phyloP scores from a whole-genome alignment of 106 monocot genomes.

The Dendrobium officinale region DNA sequence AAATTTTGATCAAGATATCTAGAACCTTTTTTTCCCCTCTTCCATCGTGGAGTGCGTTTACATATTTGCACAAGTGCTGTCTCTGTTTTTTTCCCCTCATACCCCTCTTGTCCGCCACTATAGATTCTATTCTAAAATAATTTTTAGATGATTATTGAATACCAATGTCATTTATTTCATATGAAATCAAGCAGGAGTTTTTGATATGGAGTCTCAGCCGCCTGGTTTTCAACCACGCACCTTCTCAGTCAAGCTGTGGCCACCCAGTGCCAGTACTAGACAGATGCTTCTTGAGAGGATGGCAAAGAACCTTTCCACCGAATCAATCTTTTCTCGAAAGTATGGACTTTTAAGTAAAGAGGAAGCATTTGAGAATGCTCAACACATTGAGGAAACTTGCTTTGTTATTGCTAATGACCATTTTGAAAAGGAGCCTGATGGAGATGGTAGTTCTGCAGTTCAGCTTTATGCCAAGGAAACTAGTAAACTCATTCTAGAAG shows the following conservation, averaged over 20 bases:
- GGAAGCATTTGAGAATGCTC: constrained; percentile 68
- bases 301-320: constrained; percentile 71
- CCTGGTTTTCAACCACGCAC: constrained; percentile 32
- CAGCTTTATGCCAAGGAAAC: constrained; percentile 95
- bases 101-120: no score
- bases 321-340: constrained; percentile 81
- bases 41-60: no score
- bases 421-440: constrained; percentile 72
- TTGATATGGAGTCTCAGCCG: constrained; percentile 28
- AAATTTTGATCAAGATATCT: no score
- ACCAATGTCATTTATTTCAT: background rate
- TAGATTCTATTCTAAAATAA: no score
- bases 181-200: no score
- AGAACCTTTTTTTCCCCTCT: no score
- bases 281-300: constrained; percentile 72
- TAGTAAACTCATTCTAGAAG: constrained; percentile 79
- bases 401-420: constrained; percentile 60
- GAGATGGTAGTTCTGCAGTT: constrained; percentile 94
- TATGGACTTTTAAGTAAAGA: constrained; percentile 65
- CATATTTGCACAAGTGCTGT: no score
- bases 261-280: constrained; percentile 73
- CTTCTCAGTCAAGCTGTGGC: constrained; percentile 92
- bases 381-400: constrained; percentile 59
- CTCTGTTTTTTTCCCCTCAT: no score
- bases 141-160: no score